Evolutionary conservation across 257 asterid species (phyloP), one percentile per base, ranked within the genome.

Genomic region (Fraxinus pennsylvanica): DNA sequence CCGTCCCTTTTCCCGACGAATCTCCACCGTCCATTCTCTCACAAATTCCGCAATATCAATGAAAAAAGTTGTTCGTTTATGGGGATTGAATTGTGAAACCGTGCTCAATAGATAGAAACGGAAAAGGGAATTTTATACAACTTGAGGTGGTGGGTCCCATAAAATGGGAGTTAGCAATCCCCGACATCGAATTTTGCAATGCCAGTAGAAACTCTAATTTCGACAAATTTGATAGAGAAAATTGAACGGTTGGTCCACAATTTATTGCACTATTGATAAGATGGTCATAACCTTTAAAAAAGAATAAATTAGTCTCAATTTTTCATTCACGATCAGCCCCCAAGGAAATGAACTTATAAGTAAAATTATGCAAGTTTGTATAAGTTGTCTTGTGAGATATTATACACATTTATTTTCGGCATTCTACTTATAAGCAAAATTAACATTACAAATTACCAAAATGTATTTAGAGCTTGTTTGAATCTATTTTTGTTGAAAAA

Each of bases 11-110:
- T 50, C 78, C 90, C 79, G 90, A 74, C 71, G 87, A 87, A 85
- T 91, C 92, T 47, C 81, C 85, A 27, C 88, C 91, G 81, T 85
- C 96, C 98, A 91, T 73, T 74, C 36, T 21, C 67, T 68, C 76
- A 17, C 72, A 12, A 27, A 27, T 38, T 19, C n/a, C 47, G 74
- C 29, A 71, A 61, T 27, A 52, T 29, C 41, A 74, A 22, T 78
- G 73, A 79, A 27, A 27, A 30, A 32, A 3, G 72, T 41, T 19
- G 76, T 59, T 74, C 79, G 80, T 74, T 78, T 59, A 78, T 70
- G 30, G 72, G 27, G 66, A 75, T 82, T 82, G 82, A 78, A 70
- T 69, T 39, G 74, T 72, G 38, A 80, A 68, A 57, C 72, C 52
- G 73, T 29, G 27, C 27, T 25, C 27, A 25, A 25, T 25, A 25